Evolutionary conservation across 2,329 filamentous ascomycete species (phyloP).

Genomic region (Penicillium sp.): DNA sequence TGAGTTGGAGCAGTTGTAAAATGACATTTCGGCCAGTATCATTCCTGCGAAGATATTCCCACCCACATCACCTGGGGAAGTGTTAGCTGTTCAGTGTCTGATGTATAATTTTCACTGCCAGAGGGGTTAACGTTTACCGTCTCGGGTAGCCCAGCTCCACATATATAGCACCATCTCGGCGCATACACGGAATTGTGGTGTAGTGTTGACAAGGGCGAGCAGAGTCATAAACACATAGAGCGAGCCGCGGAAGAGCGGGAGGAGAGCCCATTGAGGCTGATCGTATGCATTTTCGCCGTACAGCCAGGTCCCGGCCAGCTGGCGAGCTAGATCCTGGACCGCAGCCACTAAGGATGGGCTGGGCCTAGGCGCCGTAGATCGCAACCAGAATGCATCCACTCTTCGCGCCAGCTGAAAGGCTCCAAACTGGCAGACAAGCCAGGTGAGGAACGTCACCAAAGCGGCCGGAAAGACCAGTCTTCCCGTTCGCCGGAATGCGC

Average conservation of each 20-base stretch:
- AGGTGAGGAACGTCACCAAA: slow-evolving; percentile 55
- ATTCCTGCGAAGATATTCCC: slow-evolving; percentile 63
- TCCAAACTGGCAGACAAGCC: slow-evolving; percentile 57
- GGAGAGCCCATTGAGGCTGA: slow-evolving; percentile 58
- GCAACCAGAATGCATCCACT: slow-evolving; percentile 60
- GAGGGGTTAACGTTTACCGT: too few species aligned
- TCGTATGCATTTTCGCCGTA: slow-evolving; percentile 53
- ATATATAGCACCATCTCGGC: slow-evolving; percentile 48
- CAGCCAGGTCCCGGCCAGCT: slow-evolving; percentile 54
- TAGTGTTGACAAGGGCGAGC: slow-evolving; percentile 51
- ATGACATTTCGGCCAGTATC: slow-evolving; percentile 58
- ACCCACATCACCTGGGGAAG: slow-evolving; percentile 51
- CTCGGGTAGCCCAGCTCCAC: slow-evolving; percentile 43
- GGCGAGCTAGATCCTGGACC: slow-evolving; percentile 45
- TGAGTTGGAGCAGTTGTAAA: slow-evolving; percentile 49
- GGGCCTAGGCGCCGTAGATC: slow-evolving; percentile 48
- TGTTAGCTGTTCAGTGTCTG: too few species aligned
- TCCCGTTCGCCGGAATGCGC: slow-evolving; percentile 58
- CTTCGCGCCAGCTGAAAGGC: slow-evolving; percentile 55
- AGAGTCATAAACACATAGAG: slow-evolving; percentile 56
- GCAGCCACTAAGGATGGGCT: slow-evolving; percentile 44
- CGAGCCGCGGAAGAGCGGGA: slow-evolving; percentile 55
- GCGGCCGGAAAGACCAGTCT: slow-evolving; percentile 58
- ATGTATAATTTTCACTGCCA: too few species aligned
- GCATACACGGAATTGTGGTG: slow-evolving; percentile 51